Evolutionary conservation across 2,329 filamentous ascomycete species (phyloP).

Genomic region (Sphaceloma murrayae): DNA sequence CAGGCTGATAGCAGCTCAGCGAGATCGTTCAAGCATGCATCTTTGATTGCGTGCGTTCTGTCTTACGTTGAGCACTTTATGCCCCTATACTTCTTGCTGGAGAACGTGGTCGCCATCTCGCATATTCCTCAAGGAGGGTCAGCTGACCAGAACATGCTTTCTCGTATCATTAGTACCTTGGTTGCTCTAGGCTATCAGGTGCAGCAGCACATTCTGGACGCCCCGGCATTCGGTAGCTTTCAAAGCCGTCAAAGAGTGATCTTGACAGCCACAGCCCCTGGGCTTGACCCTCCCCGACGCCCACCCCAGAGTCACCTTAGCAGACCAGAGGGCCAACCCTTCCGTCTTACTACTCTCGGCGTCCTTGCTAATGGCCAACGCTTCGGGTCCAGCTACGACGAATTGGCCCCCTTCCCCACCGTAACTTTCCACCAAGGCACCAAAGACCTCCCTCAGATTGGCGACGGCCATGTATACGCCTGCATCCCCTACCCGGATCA

Average conservation of each 20-base stretch:
- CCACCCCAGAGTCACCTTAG: constrained; percentile 53
- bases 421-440: constrained; percentile 47
- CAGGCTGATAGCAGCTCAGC: constrained; percentile 50
- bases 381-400: constrained; percentile 46
- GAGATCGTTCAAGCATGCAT: constrained; percentile 58
- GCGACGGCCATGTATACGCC: constrained; percentile 50
- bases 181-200: constrained; percentile 71
- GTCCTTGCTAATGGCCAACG: constrained; percentile 48
- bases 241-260: constrained; percentile 62
- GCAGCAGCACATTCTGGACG: constrained; percentile 57
- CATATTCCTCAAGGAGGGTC: constrained; percentile 24
- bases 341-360: constrained; percentile 41
- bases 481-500: constrained; percentile 63
- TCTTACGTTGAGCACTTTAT: constrained; percentile 65
- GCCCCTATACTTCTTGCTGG: constrained; percentile 64
- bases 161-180: constrained; percentile 61
- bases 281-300: constrained; percentile 45
- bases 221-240: constrained; percentile 57
- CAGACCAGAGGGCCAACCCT: constrained; percentile 28
- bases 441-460: constrained; percentile 52
- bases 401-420: constrained; percentile 52
- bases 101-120: constrained; percentile 65
- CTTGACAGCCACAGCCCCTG: constrained; percentile 60
- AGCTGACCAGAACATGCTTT: constrained; percentile 54
- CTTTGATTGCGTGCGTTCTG: constrained; percentile 66